Evolutionary conservation across 75 land plant genomes (phyloP), one percentile per base, ranked within the genome.

Genomic region (Picea sitchensis): DNA sequence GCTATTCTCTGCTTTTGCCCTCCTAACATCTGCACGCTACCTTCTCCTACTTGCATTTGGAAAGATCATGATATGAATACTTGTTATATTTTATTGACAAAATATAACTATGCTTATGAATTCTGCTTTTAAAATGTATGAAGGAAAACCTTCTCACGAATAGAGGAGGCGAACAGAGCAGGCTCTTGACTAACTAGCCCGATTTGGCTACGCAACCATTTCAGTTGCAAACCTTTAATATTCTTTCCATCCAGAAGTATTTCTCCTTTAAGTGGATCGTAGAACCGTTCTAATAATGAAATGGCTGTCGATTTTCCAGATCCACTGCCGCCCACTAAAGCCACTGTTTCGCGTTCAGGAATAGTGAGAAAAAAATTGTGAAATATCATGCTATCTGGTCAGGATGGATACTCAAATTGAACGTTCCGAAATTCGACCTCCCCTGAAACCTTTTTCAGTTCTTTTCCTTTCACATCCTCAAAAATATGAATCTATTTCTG

Each of bases 161-260:
- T 88, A 57, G 82, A 79, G 4, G 92, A 86, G 44, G 90, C 94
- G 78, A 92, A 92, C 58, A 92, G 81, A 3, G 86, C 90, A 7
- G 92, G 94, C 77, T 92, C 94, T 73, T 92, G 94, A 63, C 84
- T 88, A 58, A 92, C 94, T 26, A 92, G 82, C 3, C 93, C 93
- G 32, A 92, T 87, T 71, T 92, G 93, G 2, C 73, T 76, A 41
- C 93, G 65, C 26, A 92, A 78, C 91, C 91, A 92, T 58, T 86
- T 85, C 57, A 92, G 75, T 59, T 89, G 84, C 41, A 92, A 67
- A 31, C 58, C 78, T 78, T 65, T 81, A 26, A 91, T 83, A 76
- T 85, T 80, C 3, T 78, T 41, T 13, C 87, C 91, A 36, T 91
- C 93, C 5, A 91, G 65, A 34, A 85, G 18, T 14, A 91, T 84